A percentile compares a stretch with the other conserved stretches of the same genome.
Evolutionary conservation across 2,329 filamentous ascomycete species (phyloP).

Genomic region (Colletotrichum simmondsii): DNA sequence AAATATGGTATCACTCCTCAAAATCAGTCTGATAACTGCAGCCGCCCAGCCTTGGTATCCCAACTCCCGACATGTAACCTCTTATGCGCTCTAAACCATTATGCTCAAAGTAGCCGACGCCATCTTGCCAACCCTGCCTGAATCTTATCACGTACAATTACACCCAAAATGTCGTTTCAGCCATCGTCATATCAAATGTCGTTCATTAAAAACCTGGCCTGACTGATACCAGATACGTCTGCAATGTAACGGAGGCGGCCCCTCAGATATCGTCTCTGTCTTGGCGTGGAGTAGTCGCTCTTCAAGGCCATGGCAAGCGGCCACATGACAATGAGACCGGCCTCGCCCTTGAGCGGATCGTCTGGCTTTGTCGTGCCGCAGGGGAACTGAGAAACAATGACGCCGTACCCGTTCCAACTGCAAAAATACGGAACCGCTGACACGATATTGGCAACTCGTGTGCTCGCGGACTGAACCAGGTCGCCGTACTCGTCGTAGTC

Average conservation of each 20-base stretch:
- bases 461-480: constrained; percentile 12
- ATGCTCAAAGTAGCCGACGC: background rate
- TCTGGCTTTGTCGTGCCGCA: constrained; percentile 29
- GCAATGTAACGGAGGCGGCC: constrained; percentile 36
- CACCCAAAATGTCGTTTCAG: too few species aligned
- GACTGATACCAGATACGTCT: constrained; percentile 36
- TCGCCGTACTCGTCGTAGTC: constrained; percentile 32
- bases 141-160: background rate
- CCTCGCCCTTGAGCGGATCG: constrained; percentile 35
- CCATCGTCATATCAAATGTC: background rate
- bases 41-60: background rate
- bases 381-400: constrained; percentile 31
- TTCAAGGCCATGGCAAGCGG: constrained; percentile 35
- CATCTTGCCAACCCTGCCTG: fast-evolving
- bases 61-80: background rate
- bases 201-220: constrained; percentile 36
- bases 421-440: constrained; percentile 36
- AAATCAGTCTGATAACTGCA: background rate
- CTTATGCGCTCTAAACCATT: background rate
- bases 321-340: constrained; percentile 37
- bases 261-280: constrained; percentile 35
- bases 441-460: constrained; percentile 34
- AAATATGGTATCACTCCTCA: background rate
- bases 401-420: constrained; percentile 37
- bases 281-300: constrained; percentile 35